Evolutionary conservation across 1,284 basidiomycete genomes (phyloP).

Genomic region (Lignosus rhinocerotis): DNA sequence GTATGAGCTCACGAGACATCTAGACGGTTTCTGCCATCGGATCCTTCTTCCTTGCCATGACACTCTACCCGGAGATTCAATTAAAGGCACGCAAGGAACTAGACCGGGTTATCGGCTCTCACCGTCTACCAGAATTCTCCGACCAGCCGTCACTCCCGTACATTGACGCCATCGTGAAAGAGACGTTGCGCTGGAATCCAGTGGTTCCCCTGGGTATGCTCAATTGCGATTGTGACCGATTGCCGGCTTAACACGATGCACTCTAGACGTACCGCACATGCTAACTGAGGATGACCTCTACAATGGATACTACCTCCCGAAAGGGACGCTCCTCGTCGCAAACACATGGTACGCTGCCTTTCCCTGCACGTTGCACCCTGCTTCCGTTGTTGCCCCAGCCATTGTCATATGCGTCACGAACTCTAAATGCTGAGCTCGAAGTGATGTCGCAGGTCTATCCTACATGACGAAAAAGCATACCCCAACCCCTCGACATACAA

Average conservation of each 20-base stretch:
- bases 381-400: neutral
- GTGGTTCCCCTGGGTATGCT: constrained; percentile 27
- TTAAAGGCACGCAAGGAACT: constrained; percentile 34
- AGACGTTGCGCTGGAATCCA: constrained; percentile 37
- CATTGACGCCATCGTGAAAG: constrained; percentile 35
- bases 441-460: constrained; percentile 21
- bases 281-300: constrained; percentile 26
- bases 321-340: constrained; percentile 25
- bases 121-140: constrained; percentile 34
- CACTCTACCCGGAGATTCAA: constrained; percentile 33
- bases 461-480: constrained; percentile 27
- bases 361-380: no score
- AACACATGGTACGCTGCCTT: constrained; percentile 20
- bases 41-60: constrained; percentile 33
- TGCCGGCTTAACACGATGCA: neutral
- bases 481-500: constrained; percentile 23
- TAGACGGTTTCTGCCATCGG: constrained; percentile 26
- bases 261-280: constrained; percentile 21
- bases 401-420: neutral
- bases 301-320: constrained; percentile 26
- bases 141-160: constrained; percentile 36
- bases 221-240: neutral
- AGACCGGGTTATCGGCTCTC: constrained; percentile 33
- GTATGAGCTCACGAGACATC: neutral
- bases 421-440: neutral